phyloP scores from a whole-genome alignment of 305 asterid species.

The Striga hermonthica region DNA sequence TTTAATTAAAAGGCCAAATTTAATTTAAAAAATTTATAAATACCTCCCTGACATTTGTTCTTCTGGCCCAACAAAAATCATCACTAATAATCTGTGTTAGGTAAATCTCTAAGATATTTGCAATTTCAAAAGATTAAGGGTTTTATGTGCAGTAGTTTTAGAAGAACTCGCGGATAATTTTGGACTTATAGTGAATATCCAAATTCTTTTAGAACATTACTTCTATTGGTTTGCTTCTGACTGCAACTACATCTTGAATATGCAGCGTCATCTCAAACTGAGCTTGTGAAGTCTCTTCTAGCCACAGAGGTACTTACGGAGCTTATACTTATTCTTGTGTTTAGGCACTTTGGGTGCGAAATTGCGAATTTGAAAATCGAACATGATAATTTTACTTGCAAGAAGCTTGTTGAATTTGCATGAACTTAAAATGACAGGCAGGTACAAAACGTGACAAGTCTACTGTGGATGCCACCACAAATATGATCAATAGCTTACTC shows the following conservation, averaged over 20 bases:
- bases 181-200: background rate
- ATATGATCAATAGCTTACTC: constrained; percentile 71
- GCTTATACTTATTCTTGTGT: constrained; percentile 21
- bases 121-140: no score
- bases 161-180: background rate
- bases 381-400: background rate
- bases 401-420: constrained; percentile 23
- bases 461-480: constrained; percentile 63
- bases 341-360: background rate
- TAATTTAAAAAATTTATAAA: no score
- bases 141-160: no score
- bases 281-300: constrained; percentile 57
- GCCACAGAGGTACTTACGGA: constrained; percentile 76
- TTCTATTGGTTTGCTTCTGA: constrained; percentile 22
- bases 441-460: constrained; percentile 76
- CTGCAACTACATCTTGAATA: constrained; percentile 14
- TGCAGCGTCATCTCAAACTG: constrained; percentile 86
- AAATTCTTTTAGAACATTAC: constrained; percentile 9
- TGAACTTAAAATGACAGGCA: constrained; percentile 43
- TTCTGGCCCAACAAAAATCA: no score
- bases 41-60: no score
- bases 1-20: background rate
- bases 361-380: constrained; percentile 1
- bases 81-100: no score
- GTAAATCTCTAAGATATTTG: no score